These are phyloP conservation scores for Xylaria sp. DNA, from an alignment of 2,329 filamentous ascomycete genomes.

Conservation along the genomic window DNA sequence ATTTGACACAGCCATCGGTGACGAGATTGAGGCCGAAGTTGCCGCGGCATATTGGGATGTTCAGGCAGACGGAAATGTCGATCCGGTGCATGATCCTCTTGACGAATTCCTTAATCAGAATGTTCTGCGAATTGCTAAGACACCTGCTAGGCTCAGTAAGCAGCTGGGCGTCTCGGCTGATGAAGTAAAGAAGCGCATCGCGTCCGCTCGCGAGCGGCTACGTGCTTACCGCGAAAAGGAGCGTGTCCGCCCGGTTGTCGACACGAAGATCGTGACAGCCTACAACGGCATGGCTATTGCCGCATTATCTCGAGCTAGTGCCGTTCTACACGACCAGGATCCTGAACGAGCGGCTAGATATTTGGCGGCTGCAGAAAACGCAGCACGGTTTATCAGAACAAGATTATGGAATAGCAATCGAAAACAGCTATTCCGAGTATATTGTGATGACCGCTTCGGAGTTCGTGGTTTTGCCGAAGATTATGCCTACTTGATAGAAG, in stretches of 20 bases:
- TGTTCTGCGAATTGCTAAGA: constrained; percentile 78
- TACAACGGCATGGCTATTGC: constrained; percentile 92
- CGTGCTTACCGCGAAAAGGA: constrained; percentile 77
- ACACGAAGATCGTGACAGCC: constrained; percentile 87
- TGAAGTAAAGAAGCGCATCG: constrained; percentile 75
- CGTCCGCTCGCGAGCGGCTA: constrained; percentile 74
- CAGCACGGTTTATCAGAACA: constrained; percentile 76
- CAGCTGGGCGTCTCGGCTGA: constrained; percentile 78
- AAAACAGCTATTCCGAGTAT: constrained; percentile 78
- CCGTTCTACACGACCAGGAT: constrained; percentile 68
- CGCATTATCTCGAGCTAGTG: constrained; percentile 79
- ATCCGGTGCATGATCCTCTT: constrained; percentile 83
- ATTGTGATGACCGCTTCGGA: constrained; percentile 72
- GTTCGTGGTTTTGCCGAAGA: constrained; percentile 88
- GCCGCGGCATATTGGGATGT: constrained; percentile 88
- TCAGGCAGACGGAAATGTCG: constrained; percentile 84
- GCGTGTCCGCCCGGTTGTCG: constrained; percentile 79
- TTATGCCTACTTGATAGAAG: constrained; percentile 88
- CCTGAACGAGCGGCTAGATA: constrained; percentile 65
- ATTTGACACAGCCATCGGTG: constrained; percentile 79
- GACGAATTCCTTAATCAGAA: constrained; percentile 97
- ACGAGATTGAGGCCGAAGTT: constrained; percentile 73
- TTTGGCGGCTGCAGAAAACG: constrained; percentile 71
- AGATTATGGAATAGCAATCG: constrained; percentile 76
- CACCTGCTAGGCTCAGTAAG: constrained; percentile 74